Evolutionary conservation across 176 grass and related monocot genomes (phyloP), one percentile per base, ranked within the genome.

Genomic region (Stipa capillata): DNA sequence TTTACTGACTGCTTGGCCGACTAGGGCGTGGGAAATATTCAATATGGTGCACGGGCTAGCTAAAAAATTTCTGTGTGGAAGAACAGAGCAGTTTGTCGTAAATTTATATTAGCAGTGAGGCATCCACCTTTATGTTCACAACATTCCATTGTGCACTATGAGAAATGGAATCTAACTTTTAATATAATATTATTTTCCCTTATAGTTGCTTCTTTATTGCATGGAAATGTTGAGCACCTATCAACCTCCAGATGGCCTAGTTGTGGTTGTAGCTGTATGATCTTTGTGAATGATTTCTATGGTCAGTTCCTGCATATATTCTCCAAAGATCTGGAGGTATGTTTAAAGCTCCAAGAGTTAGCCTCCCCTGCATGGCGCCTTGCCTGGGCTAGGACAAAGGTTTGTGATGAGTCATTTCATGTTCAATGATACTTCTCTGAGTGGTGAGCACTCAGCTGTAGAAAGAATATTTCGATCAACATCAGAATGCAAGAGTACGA

Each of bases 311-410:
- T 80, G 85, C 89, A 91, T 87, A 91, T 87, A 91, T 91, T 87
- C 84, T 69, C 84, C 80, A 84, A 77, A 84, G 85, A 87, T 79
- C 76, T 81, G 63, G 85, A 84, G 70, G 71, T 41, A 81, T 77
- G 87, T 52, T 90, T 85, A 85, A 74, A 90, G 85, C 48, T 74
- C 69, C 59, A 72, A 56, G 78, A 86, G 62, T 79, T 95, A 77
- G 78, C 93, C 93, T 95, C 84, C 92, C 89, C 89, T 88, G 87
- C 87, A 92, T 95, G 81, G 70, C 59, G 47, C 93, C 93, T 88
- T 72, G 61, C 84, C 87, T 72, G 45, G 54, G 21, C 50, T 62
- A 36, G 52, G 81, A 84, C 89, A 71, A 85, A 84, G 82, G 77
- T 79, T 91, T 78, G 78, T 11, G 27, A 77, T 32, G 65, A 58